Evolutionary conservation across 2,329 filamentous ascomycete genomes (phyloP).

Genomic region (Dactylellina leptospora): DNA sequence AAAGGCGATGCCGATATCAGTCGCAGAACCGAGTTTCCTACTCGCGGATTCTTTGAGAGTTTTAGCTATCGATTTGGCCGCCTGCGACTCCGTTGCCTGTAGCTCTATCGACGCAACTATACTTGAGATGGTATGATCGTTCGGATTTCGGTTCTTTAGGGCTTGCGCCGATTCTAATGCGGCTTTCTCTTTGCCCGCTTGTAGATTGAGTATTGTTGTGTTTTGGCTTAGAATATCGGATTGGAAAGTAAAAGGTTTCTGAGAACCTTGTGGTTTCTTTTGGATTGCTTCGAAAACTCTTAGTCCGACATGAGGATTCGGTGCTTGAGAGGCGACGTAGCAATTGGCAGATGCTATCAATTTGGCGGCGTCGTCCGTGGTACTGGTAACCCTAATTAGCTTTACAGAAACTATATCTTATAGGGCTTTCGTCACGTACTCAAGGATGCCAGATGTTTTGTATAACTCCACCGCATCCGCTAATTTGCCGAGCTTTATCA

Average conservation of each 20-base stretch:
- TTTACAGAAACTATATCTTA: not conserved
- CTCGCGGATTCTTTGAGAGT: constrained; percentile 58
- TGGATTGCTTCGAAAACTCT: constrained; percentile 67
- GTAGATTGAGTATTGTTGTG: constrained; percentile 70
- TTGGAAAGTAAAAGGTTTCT: constrained; percentile 78
- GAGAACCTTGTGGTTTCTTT: constrained; percentile 59
- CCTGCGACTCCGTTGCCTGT: constrained; percentile 65
- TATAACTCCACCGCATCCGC: constrained; percentile 73
- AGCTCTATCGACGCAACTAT: constrained; percentile 34
- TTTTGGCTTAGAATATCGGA: constrained; percentile 70
- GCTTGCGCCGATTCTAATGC: constrained; percentile 56
- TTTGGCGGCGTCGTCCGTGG: constrained; percentile 73
- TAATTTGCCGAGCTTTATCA: constrained; percentile 71
- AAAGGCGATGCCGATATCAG: constrained; percentile 56
- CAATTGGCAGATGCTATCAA: constrained; percentile 70
- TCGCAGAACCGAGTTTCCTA: constrained; percentile 29
- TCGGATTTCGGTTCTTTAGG: constrained; percentile 23
- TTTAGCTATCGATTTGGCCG: constrained; percentile 74
- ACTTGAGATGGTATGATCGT: constrained; percentile 42
- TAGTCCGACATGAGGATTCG: constrained; percentile 75
- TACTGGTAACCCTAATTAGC: constrained; percentile 63
- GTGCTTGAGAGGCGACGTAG: constrained; percentile 62
- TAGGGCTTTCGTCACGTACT: constrained; percentile 64
- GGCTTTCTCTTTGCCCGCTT: constrained; percentile 73
- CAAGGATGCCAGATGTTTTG: constrained; percentile 68